Conservation (phyloP, 129 eudicot species). For the Oenanthe sinensis region DNA sequence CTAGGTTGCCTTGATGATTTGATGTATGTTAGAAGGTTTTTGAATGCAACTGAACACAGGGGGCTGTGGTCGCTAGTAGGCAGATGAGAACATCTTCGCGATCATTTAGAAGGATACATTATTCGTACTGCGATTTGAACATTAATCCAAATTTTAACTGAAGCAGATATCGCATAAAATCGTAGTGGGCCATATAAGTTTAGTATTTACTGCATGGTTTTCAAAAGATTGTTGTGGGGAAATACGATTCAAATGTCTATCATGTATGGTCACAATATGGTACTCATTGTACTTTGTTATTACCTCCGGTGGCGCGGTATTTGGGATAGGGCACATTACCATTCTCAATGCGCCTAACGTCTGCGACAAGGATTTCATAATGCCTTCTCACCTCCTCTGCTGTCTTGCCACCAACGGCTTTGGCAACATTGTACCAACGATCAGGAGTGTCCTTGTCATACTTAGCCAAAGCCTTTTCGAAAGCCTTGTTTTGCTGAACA, state of each 20-base stretch:
- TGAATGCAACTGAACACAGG: background rate
- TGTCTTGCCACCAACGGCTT: constrained; percentile 55
- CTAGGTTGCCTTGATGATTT: background rate
- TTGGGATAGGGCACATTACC: constrained; percentile 59
- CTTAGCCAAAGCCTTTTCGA: constrained; percentile 66
- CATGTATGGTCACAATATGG: background rate
- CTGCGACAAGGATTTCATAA: constrained; percentile 55
- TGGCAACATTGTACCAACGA: constrained; percentile 76
- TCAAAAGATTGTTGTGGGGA: background rate
- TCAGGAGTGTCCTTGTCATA: constrained; percentile 70
- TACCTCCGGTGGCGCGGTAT: constrained; percentile 28
- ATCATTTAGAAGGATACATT: background rate
- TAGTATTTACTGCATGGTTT: background rate
- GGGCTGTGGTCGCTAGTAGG: background rate
- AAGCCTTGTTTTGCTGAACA: constrained; percentile 56
- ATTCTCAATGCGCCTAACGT: constrained; percentile 49
- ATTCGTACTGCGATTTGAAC: background rate
- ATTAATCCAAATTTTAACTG: background rate
- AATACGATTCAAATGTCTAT: background rate
- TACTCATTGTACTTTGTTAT: constrained; percentile 20
- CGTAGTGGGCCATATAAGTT: background rate
- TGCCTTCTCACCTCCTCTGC: constrained; percentile 66
- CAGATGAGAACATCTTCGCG: background rate
- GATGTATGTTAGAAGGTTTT: background rate
- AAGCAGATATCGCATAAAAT: background rate